Evolutionary conservation across 164 flowering plant genomes (phyloP).

Genomic region (Piper betle): DNA sequence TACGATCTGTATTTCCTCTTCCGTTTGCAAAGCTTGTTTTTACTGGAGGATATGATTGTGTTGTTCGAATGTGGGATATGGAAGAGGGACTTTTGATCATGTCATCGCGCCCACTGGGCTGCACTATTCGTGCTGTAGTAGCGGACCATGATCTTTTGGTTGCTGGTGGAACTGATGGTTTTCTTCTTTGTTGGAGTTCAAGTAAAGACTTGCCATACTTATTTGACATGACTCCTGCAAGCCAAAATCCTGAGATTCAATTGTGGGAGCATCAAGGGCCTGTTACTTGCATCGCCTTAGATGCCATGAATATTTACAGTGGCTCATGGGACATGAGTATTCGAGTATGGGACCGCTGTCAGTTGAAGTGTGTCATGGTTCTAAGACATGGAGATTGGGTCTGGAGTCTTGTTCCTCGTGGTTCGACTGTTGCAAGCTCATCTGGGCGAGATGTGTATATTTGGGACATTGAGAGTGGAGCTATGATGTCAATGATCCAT

Average conservation of each 20-base stretch:
- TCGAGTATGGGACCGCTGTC: slow-evolving; percentile 69
- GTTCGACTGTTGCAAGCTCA: slow-evolving; percentile 45
- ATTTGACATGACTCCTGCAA: slow-evolving; percentile 48
- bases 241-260: slow-evolving; percentile 34
- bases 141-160: slow-evolving; percentile 70
- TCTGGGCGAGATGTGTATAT: slow-evolving; percentile 72
- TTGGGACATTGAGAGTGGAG: slow-evolving; percentile 53
- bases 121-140: slow-evolving; percentile 78
- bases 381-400: slow-evolving; percentile 88
- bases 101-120: slow-evolving; percentile 56
- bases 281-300: slow-evolving; percentile 71
- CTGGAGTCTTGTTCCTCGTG: slow-evolving; percentile 63
- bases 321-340: slow-evolving; percentile 99
- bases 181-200: slow-evolving; percentile 76
- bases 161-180: slow-evolving; percentile 85
- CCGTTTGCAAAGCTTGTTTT: slow-evolving; percentile 61
- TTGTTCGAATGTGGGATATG: slow-evolving; percentile 74
- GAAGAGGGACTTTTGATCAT: slow-evolving; percentile 66
- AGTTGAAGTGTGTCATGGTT: slow-evolving; percentile 40
- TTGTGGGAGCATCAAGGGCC: slow-evolving; percentile 90
- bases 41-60: slow-evolving; percentile 75
- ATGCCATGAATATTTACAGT: slow-evolving; percentile 59
- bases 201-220: slow-evolving; percentile 44
- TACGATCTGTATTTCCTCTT: slow-evolving; percentile 60
- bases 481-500: slow-evolving; percentile 20